Conservation (phyloP, 306 rosid species). For the Trichosanthes cucumerina region DNA sequence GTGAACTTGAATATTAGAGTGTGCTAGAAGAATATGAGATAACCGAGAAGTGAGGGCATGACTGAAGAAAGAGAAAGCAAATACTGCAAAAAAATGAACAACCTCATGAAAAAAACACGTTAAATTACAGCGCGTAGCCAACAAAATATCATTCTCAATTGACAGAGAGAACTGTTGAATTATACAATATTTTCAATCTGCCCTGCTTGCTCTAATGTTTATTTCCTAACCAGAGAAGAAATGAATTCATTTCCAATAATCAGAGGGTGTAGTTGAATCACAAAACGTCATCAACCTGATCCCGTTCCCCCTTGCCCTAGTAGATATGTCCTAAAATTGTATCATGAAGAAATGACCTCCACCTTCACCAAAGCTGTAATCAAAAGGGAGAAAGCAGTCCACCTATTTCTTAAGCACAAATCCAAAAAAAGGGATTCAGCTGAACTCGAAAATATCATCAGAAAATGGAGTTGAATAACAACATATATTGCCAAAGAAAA, state of each 20-base stretch:
- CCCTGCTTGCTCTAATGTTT: background rate
- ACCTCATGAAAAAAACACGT: background rate
- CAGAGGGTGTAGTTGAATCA: background rate
- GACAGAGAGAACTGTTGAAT: background rate
- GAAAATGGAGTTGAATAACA: background rate
- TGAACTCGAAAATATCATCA: background rate
- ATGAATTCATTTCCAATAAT: background rate
- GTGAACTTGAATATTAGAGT: background rate
- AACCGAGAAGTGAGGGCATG: background rate
- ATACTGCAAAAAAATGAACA: background rate
- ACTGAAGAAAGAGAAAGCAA: background rate
- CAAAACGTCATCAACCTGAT: background rate
- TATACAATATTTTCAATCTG: background rate
- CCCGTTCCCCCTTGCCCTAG: background rate
- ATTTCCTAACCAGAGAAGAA: background rate
- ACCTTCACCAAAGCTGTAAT: background rate
- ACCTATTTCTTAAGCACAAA: background rate
- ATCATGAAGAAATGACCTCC: background rate
- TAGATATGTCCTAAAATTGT: background rate
- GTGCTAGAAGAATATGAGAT: background rate
- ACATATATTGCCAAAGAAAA: background rate
- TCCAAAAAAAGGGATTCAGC: background rate
- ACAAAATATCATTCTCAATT: background rate
- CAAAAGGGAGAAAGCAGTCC: background rate
- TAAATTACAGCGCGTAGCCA: background rate